Evolutionary conservation across 2,329 filamentous ascomycete genomes (phyloP).

Genomic region (Alternaria tenuissima): DNA sequence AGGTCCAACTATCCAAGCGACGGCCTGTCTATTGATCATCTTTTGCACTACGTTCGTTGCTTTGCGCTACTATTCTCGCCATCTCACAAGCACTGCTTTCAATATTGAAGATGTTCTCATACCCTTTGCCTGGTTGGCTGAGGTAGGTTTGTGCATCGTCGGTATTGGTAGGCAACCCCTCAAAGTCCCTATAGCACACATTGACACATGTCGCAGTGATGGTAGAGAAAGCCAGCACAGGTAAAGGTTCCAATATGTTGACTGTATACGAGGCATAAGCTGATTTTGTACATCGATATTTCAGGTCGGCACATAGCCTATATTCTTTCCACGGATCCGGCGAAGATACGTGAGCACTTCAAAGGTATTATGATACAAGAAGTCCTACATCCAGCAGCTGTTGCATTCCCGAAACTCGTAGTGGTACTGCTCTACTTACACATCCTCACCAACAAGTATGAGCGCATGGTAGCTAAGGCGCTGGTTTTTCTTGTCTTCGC

Average conservation of each 20-base stretch:
- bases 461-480: conserved; percentile 27
- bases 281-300: neutral
- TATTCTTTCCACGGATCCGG: conserved; percentile 22
- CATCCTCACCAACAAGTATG: conserved; percentile 37
- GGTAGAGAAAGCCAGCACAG: conserved; percentile 33
- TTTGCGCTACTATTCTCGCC: conserved; percentile 34
- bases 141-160: conserved; percentile 30
- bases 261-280: neutral
- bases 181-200: neutral
- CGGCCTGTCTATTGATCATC: conserved; percentile 28
- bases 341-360: conserved; percentile 26
- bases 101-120: conserved; percentile 31
- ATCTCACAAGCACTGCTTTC: conserved; percentile 25
- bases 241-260: neutral
- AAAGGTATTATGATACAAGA: conserved; percentile 38
- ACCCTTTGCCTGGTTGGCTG: conserved; percentile 33
- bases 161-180: conserved; percentile 28
- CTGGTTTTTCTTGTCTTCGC: conserved; percentile 29
- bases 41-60: conserved; percentile 31
- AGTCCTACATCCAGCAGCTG: conserved; percentile 35
- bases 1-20: conserved; percentile 24
- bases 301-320: conserved; percentile 31
- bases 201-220: conserved; percentile 25
- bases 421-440: conserved; percentile 36
- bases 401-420: conserved; percentile 39